Conservation (phyloP, 495 filamentous ascomycete genomes). For the Aspergillus mulundensis region DNA sequence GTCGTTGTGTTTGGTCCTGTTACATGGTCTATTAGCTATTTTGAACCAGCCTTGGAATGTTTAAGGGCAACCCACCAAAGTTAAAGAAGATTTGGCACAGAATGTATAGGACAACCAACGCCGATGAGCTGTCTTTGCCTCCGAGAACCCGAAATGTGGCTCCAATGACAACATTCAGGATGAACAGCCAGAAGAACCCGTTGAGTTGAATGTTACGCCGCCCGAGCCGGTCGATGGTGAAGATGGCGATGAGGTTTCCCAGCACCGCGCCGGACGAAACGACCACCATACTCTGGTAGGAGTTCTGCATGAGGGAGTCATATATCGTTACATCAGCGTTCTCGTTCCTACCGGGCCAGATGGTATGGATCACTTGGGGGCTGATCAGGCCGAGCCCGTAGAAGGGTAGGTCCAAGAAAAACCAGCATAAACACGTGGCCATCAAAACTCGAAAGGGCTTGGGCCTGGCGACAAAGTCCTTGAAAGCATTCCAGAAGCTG, state of each 20-base stretch:
- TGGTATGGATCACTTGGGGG: constrained; percentile 8
- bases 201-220: constrained; percentile 11
- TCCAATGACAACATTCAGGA: constrained; percentile 10
- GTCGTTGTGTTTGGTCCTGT: constrained; percentile 14
- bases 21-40: background rate
- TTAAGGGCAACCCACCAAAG: constrained; percentile 3
- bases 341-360: constrained; percentile 6
- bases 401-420: constrained; percentile 11
- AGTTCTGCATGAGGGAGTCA: background rate
- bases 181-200: constrained; percentile 11
- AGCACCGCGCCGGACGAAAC: constrained; percentile 12
- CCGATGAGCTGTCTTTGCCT: background rate
- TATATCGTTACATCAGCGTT: background rate
- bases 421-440: constrained; percentile 12
- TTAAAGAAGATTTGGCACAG: constrained; percentile 14
- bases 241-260: constrained; percentile 6
- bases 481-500: constrained; percentile 4
- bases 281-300: constrained; percentile 12
- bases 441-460: constrained; percentile 1
- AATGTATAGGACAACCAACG: constrained; percentile 8
- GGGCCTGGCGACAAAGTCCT: background rate
- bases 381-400: constrained; percentile 12
- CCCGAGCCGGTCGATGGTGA: constrained; percentile 11
- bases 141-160: background rate
- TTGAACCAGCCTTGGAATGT: background rate